Conservation (phyloP, 179 eudicot species). For the Silene vulgaris region DNA sequence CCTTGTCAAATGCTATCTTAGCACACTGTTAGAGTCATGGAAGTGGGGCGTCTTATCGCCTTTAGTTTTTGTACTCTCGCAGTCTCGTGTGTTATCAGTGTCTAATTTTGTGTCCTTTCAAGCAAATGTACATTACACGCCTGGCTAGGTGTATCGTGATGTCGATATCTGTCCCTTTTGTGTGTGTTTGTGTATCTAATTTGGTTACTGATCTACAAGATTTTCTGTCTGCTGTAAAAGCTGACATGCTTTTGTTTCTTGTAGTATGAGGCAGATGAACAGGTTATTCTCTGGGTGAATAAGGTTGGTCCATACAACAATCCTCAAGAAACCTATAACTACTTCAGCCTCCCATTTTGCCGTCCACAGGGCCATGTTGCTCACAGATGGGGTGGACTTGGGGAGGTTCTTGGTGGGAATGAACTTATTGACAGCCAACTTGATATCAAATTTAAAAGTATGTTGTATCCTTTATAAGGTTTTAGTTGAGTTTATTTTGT, state of each 20-base stretch:
- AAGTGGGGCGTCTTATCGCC: not conserved
- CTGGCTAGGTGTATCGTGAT: too few relatives aligned
- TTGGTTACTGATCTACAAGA: not conserved
- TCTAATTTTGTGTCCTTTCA: too few relatives aligned
- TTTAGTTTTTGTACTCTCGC: not conserved
- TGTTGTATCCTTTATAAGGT: conserved; percentile 6
- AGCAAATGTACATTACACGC: too few relatives aligned
- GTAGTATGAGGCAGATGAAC: conserved; percentile 66
- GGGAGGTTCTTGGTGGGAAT: conserved; percentile 96
- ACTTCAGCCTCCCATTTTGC: conserved; percentile 89
- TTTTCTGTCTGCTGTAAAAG: conserved; percentile 4
- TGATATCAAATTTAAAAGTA: conserved; percentile 69
- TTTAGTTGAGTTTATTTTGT: not conserved
- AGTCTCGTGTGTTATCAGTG: not conserved
- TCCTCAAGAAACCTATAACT: conserved; percentile 96
- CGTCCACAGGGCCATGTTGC: conserved; percentile 52
- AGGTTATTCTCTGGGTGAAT: conserved; percentile 86
- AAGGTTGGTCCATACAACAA: conserved; percentile 95
- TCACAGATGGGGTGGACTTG: conserved; percentile 98
- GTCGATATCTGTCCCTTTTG: not conserved
- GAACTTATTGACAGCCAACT: conserved; percentile 92
- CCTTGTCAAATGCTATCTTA: not conserved
- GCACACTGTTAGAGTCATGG: not conserved
- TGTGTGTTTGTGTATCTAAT: not conserved
- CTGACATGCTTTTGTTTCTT: conserved; percentile 22